Base-by-base conservation (phyloP, 805 yeast genomes). In the Wickerhamomyces bovis region DNA sequence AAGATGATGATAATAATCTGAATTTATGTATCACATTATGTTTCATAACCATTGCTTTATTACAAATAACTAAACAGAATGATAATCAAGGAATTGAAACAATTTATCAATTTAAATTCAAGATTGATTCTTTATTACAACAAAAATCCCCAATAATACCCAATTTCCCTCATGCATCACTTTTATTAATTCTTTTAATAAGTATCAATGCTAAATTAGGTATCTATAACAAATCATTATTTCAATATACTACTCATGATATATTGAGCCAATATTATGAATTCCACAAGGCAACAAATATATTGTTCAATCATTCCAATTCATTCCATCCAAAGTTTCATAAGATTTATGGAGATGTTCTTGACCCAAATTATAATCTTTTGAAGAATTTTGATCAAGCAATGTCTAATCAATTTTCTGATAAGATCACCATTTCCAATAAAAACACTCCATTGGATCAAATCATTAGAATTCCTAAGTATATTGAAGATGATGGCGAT, bases 391-490 rank as follows among this genome's bases (percentile, higher is more conserved):
- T 33, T n/a, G 39, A 20, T 6, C 39, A 36, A 25, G 20, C 39
- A 6, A 36, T n/a, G 20, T 13, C n/a, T 6, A 19, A 11, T 20
- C 39, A 19, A 19, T 13, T 5, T 19, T 18, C n/a, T 6, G 39
- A 16, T 11, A 46, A 45, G n/a, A 57, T 60, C 19, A 43, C 45
- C 20, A 60, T 60, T 18, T 22, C 50, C 3, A 16, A 50, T 3
- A 39, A 33, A 11, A 58, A 57, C 13, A 60, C 63, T 0, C 60
- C 61, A 8, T 38, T 15, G 13, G 60, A 58, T 38, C 53, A 53
- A 41, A 57, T 60, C 40, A 57, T 60, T 1, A 54, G 49, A 35
- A 48, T 55, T 6, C 63, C 63, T 1, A 46, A 45, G 25, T 50
- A 52, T 39, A 40, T 44, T 13, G 56, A 58, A 5, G 54, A 52